Percentiles rank a stretch among this genome's conserved stretches.
These are phyloP conservation scores for Keqinozyma sinolaborantium DNA, from an alignment of 1,139 yeast genomes.

Conservation along the genomic window DNA sequence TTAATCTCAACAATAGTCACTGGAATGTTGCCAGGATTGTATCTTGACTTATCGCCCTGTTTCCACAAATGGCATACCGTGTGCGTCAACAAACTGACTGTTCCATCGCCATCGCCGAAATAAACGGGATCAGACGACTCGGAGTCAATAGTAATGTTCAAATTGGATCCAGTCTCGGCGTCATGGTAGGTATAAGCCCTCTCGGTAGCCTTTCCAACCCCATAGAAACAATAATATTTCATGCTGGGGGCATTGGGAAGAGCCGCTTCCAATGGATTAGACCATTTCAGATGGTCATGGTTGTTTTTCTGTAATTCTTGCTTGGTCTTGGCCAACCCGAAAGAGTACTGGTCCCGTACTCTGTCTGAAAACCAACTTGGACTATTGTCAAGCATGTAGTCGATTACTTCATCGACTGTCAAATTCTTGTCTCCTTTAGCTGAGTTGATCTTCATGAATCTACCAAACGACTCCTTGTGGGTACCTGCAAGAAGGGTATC, in stretches of 20 bases:
- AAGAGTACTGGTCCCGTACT: conserved; percentile 68
- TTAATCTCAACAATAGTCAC: conserved; percentile 86
- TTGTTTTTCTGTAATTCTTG: conserved; percentile 63
- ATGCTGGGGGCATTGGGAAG: conserved; percentile 92
- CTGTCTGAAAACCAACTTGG: conserved; percentile 76
- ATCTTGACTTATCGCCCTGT: conserved; percentile 55
- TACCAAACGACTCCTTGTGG: conserved; percentile 58
- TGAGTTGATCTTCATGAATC: conserved; percentile 65
- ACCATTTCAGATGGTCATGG: conserved; percentile 75
- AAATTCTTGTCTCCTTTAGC: conserved; percentile 34
- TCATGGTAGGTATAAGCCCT: conserved; percentile 78
- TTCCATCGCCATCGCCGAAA: conserved; percentile 94
- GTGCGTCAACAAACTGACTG: conserved; percentile 84
- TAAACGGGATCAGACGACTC: conserved; percentile 59
- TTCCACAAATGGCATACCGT: conserved; percentile 83
- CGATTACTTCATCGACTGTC: conserved; percentile 65
- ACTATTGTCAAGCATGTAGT: conserved; percentile 57
- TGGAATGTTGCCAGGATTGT: conserved; percentile 72
- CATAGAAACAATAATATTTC: conserved; percentile 87
- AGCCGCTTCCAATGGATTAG: conserved; percentile 87
- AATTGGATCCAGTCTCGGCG: conserved; percentile 52
- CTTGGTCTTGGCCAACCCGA: conserved; percentile 63
- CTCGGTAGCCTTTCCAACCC: conserved; percentile 94
- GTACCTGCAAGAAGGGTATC: conserved; percentile 17
- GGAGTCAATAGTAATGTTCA: conserved; percentile 68